Percentiles rank a stretch among this genome's conserved stretches.
Evolutionary conservation across 2,329 filamentous ascomycete species (phyloP).

Genomic region (Fusarium continuum): DNA sequence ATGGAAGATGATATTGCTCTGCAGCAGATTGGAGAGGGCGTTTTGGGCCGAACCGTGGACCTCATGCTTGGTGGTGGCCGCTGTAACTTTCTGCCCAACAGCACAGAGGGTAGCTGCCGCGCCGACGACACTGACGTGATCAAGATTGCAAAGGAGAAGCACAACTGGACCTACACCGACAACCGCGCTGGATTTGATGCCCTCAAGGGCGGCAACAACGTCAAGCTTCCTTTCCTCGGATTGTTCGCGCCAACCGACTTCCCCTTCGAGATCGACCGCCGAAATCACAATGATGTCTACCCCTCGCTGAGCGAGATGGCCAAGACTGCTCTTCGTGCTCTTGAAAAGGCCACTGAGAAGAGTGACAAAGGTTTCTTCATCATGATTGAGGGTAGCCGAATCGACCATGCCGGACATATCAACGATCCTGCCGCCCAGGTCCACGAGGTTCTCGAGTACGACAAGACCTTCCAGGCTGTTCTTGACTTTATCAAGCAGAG

Average conservation of each 20-base stretch:
- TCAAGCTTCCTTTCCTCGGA: constrained; percentile 83
- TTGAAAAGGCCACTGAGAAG: constrained; percentile 82
- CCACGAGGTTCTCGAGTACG: constrained; percentile 94
- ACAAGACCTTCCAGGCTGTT: constrained; percentile 83
- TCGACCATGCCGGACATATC: constrained; percentile 91
- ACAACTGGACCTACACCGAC: constrained; percentile 81
- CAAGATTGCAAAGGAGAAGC: constrained; percentile 74
- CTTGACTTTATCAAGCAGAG: constrained; percentile 84
- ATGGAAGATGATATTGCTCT: constrained; percentile 92
- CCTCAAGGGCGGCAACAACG: constrained; percentile 71
- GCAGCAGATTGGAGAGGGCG: constrained; percentile 89
- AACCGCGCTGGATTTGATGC: constrained; percentile 79
- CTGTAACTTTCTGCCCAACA: constrained; percentile 91
- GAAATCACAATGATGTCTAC: constrained; percentile 79
- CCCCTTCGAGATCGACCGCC: constrained; percentile 92
- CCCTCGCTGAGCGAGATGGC: constrained; percentile 94
- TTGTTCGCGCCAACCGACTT: constrained; percentile 86
- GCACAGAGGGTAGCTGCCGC: constrained; percentile 82
- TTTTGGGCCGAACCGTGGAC: constrained; percentile 87
- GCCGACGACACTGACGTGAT: constrained; percentile 80
- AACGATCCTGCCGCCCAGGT: constrained; percentile 88
- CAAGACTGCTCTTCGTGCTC: constrained; percentile 77
- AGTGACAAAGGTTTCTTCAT: constrained; percentile 96
- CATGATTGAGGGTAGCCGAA: constrained; percentile 97
- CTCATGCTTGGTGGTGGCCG: constrained; percentile 91